Evolutionary conservation across 2,329 filamentous ascomycete species (phyloP).

Genomic region (Colletotrichum caudatum): DNA sequence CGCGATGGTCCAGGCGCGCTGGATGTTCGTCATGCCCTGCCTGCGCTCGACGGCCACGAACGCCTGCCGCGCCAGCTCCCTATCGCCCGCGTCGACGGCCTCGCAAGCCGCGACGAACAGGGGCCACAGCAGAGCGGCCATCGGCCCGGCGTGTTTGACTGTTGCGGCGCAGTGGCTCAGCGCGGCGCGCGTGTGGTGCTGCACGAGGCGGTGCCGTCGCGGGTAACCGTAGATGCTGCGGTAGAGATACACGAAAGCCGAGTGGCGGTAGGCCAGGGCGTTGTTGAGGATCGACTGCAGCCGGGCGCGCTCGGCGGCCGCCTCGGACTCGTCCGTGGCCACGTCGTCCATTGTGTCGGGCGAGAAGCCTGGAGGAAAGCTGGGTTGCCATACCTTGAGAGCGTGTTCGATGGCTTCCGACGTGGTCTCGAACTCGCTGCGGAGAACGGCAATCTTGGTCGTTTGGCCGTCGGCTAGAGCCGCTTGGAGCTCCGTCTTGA

Average conservation of each 20-base stretch:
- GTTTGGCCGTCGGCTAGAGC: slow-evolving; percentile 57
- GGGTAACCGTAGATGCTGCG: slow-evolving; percentile 64
- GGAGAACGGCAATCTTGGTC: slow-evolving; percentile 61
- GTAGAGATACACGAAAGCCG: slow-evolving; percentile 69
- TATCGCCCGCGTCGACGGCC: slow-evolving; percentile 62
- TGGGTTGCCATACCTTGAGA: slow-evolving; percentile 67
- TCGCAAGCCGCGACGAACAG: slow-evolving; percentile 74
- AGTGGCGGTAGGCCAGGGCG: slow-evolving; percentile 70
- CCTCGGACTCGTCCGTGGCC: slow-evolving; percentile 45
- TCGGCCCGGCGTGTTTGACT: slow-evolving; percentile 67
- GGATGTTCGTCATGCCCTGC: slow-evolving; percentile 76
- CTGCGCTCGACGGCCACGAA: slow-evolving; percentile 66
- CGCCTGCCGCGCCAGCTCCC: slow-evolving; percentile 62
- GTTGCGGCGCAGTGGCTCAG: slow-evolving; percentile 67
- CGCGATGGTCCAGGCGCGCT: slow-evolving; percentile 70
- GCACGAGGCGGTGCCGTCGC: slow-evolving; percentile 62
- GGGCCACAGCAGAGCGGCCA: slow-evolving; percentile 74
- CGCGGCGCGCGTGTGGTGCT: slow-evolving; percentile 63
- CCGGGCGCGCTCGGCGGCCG: slow-evolving; percentile 53
- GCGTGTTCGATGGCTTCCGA: slow-evolving; percentile 67
- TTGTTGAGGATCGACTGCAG: slow-evolving; percentile 69
- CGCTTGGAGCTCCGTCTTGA: slow-evolving; percentile 64
- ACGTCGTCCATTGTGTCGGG: slow-evolving; percentile 43
- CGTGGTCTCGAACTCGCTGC: slow-evolving; percentile 63
- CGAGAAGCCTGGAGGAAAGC: slow-evolving; percentile 56